Evolutionary conservation across 2,329 filamentous ascomycete genomes (phyloP).

Genomic region (Orbilia quercus): DNA sequence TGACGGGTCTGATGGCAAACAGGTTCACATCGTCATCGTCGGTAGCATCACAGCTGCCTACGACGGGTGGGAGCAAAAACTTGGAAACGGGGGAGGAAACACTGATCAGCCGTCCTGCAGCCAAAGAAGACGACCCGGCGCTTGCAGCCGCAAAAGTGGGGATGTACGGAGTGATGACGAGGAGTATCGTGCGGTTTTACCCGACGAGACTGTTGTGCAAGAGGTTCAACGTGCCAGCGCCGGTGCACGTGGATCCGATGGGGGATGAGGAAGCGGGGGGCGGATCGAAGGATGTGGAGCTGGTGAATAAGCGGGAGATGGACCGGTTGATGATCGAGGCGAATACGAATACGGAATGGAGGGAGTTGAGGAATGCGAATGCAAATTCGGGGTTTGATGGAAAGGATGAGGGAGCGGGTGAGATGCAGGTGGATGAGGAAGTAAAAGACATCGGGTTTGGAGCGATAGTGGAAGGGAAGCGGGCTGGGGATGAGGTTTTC

Average conservation of each 20-base stretch:
- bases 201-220: constrained; percentile 91
- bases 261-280: constrained; percentile 65
- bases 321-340: constrained; percentile 56
- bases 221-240: constrained; percentile 86
- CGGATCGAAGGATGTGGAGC: constrained; percentile 76
- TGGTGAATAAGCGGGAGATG: constrained; percentile 55
- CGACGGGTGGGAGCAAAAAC: constrained; percentile 58
- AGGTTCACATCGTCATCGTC: constrained; percentile 82
- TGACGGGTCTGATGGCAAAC: constrained; percentile 90
- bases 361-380: constrained; percentile 56
- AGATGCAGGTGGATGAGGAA: neutral
- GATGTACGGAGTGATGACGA: constrained; percentile 92
- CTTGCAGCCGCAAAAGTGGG: constrained; percentile 87
- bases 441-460: constrained; percentile 27
- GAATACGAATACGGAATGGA: constrained; percentile 51
- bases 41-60: constrained; percentile 61
- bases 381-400: constrained; percentile 26
- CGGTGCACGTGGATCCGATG: constrained; percentile 72
- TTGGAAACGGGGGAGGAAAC: constrained; percentile 46
- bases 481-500: constrained; percentile 83
- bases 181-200: constrained; percentile 76
- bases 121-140: constrained; percentile 78
- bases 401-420: neutral
- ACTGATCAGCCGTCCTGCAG: constrained; percentile 66
- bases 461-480: constrained; percentile 69